These are phyloP conservation scores for Conticribra weissflogii DNA, from an alignment of 108 stramenopile genomes.

Conservation along the genomic window DNA sequence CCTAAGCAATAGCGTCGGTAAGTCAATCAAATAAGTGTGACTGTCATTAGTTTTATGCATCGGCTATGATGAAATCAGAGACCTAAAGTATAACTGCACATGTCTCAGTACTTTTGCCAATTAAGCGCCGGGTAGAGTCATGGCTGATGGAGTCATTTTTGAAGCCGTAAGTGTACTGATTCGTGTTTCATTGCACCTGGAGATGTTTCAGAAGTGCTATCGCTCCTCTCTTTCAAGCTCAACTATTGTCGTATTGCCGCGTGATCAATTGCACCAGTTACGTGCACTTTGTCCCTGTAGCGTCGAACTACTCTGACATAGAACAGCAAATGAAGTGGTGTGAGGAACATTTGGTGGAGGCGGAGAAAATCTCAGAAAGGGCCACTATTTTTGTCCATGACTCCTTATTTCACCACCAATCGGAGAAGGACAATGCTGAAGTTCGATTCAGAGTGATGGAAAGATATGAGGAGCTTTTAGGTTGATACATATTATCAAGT, in stretches of 20 bases:
- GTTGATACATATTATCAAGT: no score
- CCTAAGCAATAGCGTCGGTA: conserved; percentile 33
- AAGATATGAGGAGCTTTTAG: conserved; percentile 25
- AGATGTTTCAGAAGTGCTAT: no score
- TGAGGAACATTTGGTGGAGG: conserved; percentile 64
- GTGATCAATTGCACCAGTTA: conserved; percentile 34
- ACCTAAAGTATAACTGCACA: neutral
- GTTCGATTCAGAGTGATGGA: conserved; percentile 38
- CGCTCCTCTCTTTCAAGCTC: no score
- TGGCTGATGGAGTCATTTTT: conserved; percentile 81
- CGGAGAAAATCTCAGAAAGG: conserved; percentile 67
- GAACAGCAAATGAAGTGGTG: conserved; percentile 77
- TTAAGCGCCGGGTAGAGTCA: conserved; percentile 45
- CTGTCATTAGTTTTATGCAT: neutral
- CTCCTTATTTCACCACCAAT: conserved; percentile 29
- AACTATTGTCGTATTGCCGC: no score
- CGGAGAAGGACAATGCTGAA: conserved; percentile 24
- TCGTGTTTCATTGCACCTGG: neutral
- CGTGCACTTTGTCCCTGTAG: conserved; percentile 81
- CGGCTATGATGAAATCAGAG: neutral
- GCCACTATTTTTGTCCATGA: conserved; percentile 78
- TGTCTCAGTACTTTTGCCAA: conserved; percentile 34
- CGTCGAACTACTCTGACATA: conserved; percentile 57
- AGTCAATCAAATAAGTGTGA: neutral
- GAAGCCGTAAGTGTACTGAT: conserved; percentile 35